Base-by-base conservation (phyloP, 768 basidiomycete genomes). In the Phaffia tasmanica region DNA sequence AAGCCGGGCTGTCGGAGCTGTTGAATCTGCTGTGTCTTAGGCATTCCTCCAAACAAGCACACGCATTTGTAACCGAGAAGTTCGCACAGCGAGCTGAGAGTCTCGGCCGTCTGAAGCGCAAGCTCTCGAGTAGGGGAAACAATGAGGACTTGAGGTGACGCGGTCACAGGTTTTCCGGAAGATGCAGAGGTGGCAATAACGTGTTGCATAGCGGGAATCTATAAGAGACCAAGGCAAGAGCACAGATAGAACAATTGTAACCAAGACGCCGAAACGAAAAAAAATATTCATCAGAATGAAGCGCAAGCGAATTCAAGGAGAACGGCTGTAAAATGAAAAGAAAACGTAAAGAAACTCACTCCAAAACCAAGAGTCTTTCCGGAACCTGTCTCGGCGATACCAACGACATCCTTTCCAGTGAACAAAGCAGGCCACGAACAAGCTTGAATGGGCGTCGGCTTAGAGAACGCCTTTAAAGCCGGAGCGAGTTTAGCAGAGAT, bases 351-450 rank as follows among this genome's bases (percentile, higher is more conserved):
- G n/a, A 29, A 9, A 57, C 66, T 42, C 35, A 98, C 84, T 50
- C 91, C 93, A 73, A 99, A 99, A 1, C 91, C 89, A 19, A 97
- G 82, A 0, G 95, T 99, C 79, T 99, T 99, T 18, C 95, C 95
- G 25, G 69, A 71, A 72, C 94, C 94, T 1, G 94, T 98, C 79
- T 98, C 93, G 8, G 94, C 93, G 68, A 98, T 89, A 58, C 94
- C 94, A 35, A 98, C 85, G 0, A 94, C 88, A 75, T 98, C 79
- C 42, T 75, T 70, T 0, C 87, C 87, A 27, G 81, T 79, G 29
- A 98, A 79, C 7, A 88, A 84, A 46, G 88, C 84, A 1, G 93
- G 90, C 93, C 93, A 98, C 16, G 92, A 84, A 71, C 89, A 94
- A 7, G 90, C 86, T 74, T 99, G 95, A 63, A 99, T 91, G 0